These are phyloP conservation scores for Kazachstania kunashirensis DNA, from an alignment of 805 yeast species.

Conservation along the genomic window DNA sequence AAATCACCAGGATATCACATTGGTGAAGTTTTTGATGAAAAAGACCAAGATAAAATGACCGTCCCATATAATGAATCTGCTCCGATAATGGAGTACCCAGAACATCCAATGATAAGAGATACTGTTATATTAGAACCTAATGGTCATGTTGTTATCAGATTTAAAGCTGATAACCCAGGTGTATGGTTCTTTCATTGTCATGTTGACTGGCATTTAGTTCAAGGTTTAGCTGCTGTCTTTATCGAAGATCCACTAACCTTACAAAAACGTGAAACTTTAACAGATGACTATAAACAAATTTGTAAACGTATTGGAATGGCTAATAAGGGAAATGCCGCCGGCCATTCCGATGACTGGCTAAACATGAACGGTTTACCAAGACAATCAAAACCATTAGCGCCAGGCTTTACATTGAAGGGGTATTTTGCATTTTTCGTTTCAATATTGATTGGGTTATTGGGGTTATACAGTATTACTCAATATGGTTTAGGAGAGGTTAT, in stretches of 20 bases:
- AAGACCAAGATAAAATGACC: constrained; percentile 28
- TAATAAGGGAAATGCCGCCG: constrained; percentile 66
- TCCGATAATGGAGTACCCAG: constrained; percentile 39
- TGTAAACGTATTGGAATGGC: constrained; percentile 42
- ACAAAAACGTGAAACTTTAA: constrained; percentile 35
- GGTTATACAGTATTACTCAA: constrained; percentile 47
- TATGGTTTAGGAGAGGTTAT: constrained; percentile 59
- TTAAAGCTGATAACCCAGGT: constrained; percentile 82
- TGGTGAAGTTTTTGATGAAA: constrained; percentile 26
- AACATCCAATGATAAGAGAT: constrained; percentile 58
- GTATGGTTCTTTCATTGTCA: constrained; percentile 94
- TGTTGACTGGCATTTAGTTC: constrained; percentile 76
- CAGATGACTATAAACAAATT: constrained; percentile 39
- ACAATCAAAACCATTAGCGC: constrained; percentile 56
- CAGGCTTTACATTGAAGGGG: constrained; percentile 63
- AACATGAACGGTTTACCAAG: constrained; percentile 49
- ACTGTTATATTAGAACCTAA: constrained; percentile 58
- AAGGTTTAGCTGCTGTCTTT: constrained; percentile 65
- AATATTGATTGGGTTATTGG: constrained; percentile 46
- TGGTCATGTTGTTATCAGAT: constrained; percentile 60
- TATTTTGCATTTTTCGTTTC: constrained; percentile 53
- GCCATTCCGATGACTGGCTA: constrained; percentile 43
- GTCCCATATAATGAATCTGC: constrained; percentile 44
- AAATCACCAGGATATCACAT: constrained; percentile 45
- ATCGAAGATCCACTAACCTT: constrained; percentile 59